Percentiles rank a stretch among this genome's conserved stretches.
Evolutionary conservation across 768 basidiomycete species (phyloP).

Genomic region (Podaxis rugospora): DNA sequence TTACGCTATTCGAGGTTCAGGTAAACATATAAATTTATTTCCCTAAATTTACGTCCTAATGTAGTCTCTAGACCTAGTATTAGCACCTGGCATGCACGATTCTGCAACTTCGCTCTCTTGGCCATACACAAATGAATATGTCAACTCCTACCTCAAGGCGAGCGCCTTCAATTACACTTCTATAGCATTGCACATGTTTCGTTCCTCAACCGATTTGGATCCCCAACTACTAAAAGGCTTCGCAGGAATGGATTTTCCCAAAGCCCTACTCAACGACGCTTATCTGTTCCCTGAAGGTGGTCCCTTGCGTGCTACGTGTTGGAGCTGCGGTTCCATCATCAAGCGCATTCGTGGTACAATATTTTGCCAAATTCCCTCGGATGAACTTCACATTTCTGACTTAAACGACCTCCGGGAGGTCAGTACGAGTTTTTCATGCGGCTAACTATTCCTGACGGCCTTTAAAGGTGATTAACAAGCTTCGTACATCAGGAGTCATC

Average conservation of each 20-base stretch:
- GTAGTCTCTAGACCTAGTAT: neutral
- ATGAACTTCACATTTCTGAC: neutral
- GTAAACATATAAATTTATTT: slow-evolving; percentile 21
- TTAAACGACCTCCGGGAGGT: neutral
- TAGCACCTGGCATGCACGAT: neutral
- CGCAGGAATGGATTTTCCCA: neutral
- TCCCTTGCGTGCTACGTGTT: neutral
- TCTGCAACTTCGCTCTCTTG: neutral
- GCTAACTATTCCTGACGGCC: neutral
- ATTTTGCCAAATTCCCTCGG: neutral
- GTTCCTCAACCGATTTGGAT: neutral
- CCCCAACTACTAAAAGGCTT: neutral
- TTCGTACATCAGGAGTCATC: neutral
- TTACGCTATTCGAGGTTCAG: neutral
- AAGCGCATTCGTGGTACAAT: neutral
- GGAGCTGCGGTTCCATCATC: neutral
- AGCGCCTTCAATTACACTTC: neutral
- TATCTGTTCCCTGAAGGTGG: neutral
- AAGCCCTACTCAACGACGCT: neutral
- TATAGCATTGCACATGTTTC: neutral
- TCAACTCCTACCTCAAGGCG: neutral
- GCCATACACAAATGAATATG: neutral
- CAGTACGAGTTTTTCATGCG: neutral
- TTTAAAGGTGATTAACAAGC: neutral
- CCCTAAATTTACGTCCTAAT: neutral